A percentile compares a stretch with the other conserved stretches of the same genome.
Evolutionary conservation across 2,329 filamentous ascomycete species (phyloP).

Genomic region (Pseudogymnoascus sp.): DNA sequence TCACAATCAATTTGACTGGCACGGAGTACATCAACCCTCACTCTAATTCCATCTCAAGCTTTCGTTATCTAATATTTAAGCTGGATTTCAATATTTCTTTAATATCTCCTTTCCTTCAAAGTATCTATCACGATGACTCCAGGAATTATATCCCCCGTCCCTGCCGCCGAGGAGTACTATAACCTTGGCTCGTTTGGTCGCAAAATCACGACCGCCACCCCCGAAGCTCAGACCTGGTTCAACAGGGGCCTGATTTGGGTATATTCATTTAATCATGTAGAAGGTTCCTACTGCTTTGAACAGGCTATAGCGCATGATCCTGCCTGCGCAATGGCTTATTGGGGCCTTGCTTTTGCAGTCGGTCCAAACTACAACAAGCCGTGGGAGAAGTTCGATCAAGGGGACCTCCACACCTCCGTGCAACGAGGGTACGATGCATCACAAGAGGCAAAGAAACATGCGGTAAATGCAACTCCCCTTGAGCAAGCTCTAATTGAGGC

Average conservation of each 20-base stretch:
- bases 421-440: slow-evolving; percentile 41
- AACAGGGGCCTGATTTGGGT: slow-evolving; percentile 65
- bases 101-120: background rate
- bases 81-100: background rate
- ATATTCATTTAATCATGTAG: slow-evolving; percentile 72
- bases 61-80: background rate
- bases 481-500: slow-evolving; percentile 60
- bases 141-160: background rate
- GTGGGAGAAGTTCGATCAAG: slow-evolving; percentile 62
- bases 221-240: slow-evolving; percentile 58
- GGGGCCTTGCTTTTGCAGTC: slow-evolving; percentile 63
- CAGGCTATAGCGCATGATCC: slow-evolving; percentile 48
- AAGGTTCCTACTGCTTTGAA: slow-evolving; percentile 58
- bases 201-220: slow-evolving; percentile 45
- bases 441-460: slow-evolving; percentile 35
- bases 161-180: slow-evolving; percentile 29
- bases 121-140: background rate
- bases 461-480: slow-evolving; percentile 35
- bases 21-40: background rate
- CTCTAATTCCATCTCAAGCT: background rate
- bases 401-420: slow-evolving; percentile 49
- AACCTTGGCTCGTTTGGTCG: slow-evolving; percentile 54
- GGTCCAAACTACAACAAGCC: slow-evolving; percentile 77
- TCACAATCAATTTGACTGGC: too few species aligned
- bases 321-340: slow-evolving; percentile 56